These are phyloP conservation scores for Solanum appendiculatum DNA, from an alignment of 257 asterid genomes.

Conservation along the genomic window DNA sequence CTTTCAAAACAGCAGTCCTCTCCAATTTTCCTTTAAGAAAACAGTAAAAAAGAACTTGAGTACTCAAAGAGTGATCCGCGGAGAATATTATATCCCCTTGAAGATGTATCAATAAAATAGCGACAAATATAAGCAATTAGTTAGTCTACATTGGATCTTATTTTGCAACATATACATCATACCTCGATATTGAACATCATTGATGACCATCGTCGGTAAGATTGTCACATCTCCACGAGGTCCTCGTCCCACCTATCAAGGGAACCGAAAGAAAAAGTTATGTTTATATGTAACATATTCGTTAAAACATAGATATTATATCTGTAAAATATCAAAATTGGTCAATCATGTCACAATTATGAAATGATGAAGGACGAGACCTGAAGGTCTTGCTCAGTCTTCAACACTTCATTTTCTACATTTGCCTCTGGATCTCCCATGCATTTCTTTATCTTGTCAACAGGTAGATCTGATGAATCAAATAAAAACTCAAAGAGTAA, in stretches of 20 bases:
- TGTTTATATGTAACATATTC: background rate
- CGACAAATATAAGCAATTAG: background rate
- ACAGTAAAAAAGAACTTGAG: background rate
- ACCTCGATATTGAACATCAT: conserved; percentile 85
- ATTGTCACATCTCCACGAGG: conserved; percentile 93
- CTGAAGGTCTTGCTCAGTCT: conserved; percentile 75
- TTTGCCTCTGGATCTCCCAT: conserved; percentile 85
- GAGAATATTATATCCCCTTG: background rate
- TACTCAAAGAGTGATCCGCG: background rate
- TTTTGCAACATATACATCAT: background rate
- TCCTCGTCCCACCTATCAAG: conserved; percentile 61
- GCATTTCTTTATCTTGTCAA: conserved; percentile 65
- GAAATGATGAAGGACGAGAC: conserved; percentile 14
- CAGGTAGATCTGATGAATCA: conserved; percentile 38
- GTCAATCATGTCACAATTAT: background rate
- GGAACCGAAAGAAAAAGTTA: background rate
- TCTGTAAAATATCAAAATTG: background rate
- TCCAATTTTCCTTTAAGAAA: conserved; percentile 61
- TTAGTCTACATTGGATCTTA: background rate
- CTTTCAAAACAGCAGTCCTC: conserved; percentile 66
- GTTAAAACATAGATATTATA: background rate
- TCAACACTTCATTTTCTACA: conserved; percentile 58
- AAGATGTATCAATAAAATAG: background rate
- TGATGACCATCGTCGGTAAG: conserved; percentile 85
- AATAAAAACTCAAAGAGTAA: background rate